Evolutionary conservation across 2,329 filamentous ascomycete genomes (phyloP).

Genomic region (Colletotrichum limetticola): DNA sequence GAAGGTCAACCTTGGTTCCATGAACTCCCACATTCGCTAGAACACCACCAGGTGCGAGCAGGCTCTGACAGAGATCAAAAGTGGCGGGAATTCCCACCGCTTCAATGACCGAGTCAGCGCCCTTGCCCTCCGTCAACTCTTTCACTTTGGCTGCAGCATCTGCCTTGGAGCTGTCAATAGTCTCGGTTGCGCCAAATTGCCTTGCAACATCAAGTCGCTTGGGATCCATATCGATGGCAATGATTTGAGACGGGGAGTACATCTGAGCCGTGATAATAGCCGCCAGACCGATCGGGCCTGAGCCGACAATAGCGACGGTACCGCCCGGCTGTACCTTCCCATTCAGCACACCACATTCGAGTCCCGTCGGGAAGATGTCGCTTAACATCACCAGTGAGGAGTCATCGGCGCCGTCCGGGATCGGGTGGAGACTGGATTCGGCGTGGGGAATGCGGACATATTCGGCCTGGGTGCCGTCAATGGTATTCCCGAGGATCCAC

Average conservation of each 20-base stretch:
- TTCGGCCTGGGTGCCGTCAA: slow-evolving; percentile 65
- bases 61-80: slow-evolving; percentile 62
- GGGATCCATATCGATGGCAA: slow-evolving; percentile 62
- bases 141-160: slow-evolving; percentile 52
- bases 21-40: slow-evolving; percentile 70
- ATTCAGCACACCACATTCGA: slow-evolving; percentile 67
- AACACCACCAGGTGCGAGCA: slow-evolving; percentile 63
- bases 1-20: slow-evolving; percentile 61
- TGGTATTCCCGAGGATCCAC: slow-evolving; percentile 64
- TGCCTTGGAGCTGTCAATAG: slow-evolving; percentile 49
- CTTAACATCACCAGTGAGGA: slow-evolving; percentile 62
- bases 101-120: slow-evolving; percentile 68
- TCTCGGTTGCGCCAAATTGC: slow-evolving; percentile 58
- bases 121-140: slow-evolving; percentile 58
- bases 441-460: slow-evolving; percentile 73
- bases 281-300: slow-evolving; percentile 73
- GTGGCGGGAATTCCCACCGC: slow-evolving; percentile 65
- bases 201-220: slow-evolving; percentile 58
- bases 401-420: slow-evolving; percentile 59
- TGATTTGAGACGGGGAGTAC: slow-evolving; percentile 62
- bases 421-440: slow-evolving; percentile 71
- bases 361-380: slow-evolving; percentile 60
- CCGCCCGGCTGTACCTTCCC: slow-evolving; percentile 70
- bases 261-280: slow-evolving; percentile 48
- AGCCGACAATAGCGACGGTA: slow-evolving; percentile 71